phyloP scores from a whole-genome alignment of 208 protist genomes.

The Jaenimonas drosophilae region DNA sequence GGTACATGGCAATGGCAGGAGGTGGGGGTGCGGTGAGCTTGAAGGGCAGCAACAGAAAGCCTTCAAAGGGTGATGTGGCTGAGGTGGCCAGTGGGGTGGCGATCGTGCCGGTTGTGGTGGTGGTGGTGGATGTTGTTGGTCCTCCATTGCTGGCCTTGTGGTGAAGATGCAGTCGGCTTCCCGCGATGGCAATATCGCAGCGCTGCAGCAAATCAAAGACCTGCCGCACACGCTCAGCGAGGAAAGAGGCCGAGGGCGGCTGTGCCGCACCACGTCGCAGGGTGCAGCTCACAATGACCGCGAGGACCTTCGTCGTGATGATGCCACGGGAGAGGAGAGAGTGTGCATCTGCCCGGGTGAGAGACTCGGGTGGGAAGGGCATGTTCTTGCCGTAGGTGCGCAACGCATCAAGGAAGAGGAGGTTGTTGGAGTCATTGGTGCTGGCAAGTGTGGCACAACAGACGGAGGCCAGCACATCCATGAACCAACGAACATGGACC shows the following conservation, averaged over 20 bases:
- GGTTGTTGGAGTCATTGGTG: too few relatives aligned
- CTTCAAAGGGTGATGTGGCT: slow-evolving; percentile 11
- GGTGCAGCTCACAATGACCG: too few relatives aligned
- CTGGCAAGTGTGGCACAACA: not conserved
- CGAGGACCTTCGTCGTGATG: too few relatives aligned
- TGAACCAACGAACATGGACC: slow-evolving; percentile 59
- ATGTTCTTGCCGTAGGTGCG: too few relatives aligned
- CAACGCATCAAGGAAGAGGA: too few relatives aligned
- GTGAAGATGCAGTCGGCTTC: slow-evolving; percentile 23
- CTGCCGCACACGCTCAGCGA: slow-evolving; percentile 5
- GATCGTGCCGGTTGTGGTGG: not conserved
- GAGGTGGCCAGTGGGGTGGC: not conserved
- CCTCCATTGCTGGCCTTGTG: slow-evolving; percentile 1
- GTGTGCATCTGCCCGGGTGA: too few relatives aligned
- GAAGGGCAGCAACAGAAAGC: slow-evolving; percentile 54
- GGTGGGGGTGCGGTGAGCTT: slow-evolving; percentile 33
- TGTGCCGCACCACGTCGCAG: too few relatives aligned
- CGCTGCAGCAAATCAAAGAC: slow-evolving; percentile 25
- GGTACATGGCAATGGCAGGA: slow-evolving; percentile 34
- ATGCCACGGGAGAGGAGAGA: too few relatives aligned
- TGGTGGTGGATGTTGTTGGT: not conserved
- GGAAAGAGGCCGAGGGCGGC: too few relatives aligned
- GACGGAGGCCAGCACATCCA: slow-evolving; percentile 18
- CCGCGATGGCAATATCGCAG: slow-evolving; percentile 28
- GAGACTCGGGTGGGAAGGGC: too few relatives aligned